phyloP scores from a whole-genome alignment of 2,329 filamentous ascomycete species.

The Pleomassaria siparia region DNA sequence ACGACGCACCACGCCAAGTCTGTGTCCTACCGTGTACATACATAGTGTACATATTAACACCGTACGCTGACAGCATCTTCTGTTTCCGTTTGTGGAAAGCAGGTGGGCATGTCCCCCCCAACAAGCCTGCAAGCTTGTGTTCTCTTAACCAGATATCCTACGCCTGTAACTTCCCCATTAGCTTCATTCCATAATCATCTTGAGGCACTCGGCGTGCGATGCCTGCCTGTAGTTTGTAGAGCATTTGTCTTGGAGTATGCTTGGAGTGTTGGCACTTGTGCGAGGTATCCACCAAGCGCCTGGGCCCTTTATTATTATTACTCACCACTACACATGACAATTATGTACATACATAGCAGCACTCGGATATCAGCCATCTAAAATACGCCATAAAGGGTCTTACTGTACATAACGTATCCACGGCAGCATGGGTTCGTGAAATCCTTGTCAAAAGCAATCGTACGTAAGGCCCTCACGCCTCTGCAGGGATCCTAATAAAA shows the following conservation, averaged over 20 bases:
- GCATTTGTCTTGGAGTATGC: not conserved
- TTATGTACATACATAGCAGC: too few relatives aligned
- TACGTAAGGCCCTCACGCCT: too few relatives aligned
- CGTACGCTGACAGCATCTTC: constrained; percentile 24
- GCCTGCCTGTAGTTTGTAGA: not conserved
- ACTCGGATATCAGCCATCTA: not conserved
- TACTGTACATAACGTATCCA: too few relatives aligned
- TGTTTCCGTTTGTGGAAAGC: constrained; percentile 11
- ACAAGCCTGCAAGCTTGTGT: not conserved
- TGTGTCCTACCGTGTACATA: too few relatives aligned
- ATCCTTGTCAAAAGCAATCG: not conserved
- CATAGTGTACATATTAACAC: constrained; percentile 19
- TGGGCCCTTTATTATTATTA: constrained; percentile 5
- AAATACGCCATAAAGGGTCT: not conserved
- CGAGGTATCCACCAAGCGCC: constrained; percentile 2
- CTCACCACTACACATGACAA: constrained; percentile 3
- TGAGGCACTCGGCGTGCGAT: constrained; percentile 1
- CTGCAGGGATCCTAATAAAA: constrained; percentile 17
- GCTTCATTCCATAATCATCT: not conserved
- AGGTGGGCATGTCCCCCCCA: not conserved
- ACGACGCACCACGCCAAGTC: too few relatives aligned
- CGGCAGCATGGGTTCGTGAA: too few relatives aligned
- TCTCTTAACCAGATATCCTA: not conserved
- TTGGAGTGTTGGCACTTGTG: not conserved
- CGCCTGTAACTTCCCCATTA: not conserved